These are phyloP conservation scores for Hymenoscyphus infarciens DNA, from an alignment of 2,329 filamentous ascomycete species.

Conservation along the genomic window DNA sequence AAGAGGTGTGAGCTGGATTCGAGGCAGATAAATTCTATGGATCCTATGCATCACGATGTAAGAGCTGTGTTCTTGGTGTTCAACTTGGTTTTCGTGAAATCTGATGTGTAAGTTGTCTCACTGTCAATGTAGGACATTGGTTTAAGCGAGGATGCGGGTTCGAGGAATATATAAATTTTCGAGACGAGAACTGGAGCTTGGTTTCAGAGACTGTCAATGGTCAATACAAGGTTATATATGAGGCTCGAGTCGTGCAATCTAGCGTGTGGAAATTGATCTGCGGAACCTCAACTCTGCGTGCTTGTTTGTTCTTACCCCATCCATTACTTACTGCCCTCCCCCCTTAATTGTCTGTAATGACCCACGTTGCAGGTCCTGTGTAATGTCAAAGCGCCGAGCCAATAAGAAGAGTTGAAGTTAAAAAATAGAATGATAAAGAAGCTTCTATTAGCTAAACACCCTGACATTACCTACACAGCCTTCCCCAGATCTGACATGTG, in stretches of 20 bases:
- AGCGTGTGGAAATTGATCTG: background rate
- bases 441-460: too few species aligned
- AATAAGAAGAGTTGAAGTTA: too few species aligned
- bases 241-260: background rate
- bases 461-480: too few species aligned
- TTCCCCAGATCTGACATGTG: too few species aligned
- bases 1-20: background rate
- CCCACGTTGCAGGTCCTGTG: too few species aligned
- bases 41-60: background rate
- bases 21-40: background rate
- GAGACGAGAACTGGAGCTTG: background rate
- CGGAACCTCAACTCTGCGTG: background rate
- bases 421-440: too few species aligned
- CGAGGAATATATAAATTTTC: background rate
- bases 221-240: background rate
- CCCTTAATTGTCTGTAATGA: too few species aligned
- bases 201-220: background rate
- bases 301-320: background rate
- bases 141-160: background rate
- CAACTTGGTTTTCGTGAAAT: background rate
- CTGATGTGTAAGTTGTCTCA: background rate
- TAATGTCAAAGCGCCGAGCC: too few species aligned
- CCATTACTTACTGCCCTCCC: too few species aligned
- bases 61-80: background rate
- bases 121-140: background rate